Conservation (phyloP, 768 basidiomycete species). For the Hemileccinum rubropunctum region DNA sequence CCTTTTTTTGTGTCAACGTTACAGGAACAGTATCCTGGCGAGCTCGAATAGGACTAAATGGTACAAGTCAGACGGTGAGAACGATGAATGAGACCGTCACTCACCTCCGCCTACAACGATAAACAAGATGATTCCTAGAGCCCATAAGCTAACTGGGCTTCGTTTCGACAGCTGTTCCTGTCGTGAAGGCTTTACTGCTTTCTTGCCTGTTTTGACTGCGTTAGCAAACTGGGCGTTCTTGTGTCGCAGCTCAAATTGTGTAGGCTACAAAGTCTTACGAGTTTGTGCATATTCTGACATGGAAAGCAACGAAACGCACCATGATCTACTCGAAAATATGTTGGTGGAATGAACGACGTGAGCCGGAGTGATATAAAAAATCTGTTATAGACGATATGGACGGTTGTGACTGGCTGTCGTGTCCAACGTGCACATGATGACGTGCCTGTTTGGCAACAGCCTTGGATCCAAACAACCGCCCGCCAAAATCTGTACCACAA, state of each 20-base stretch:
- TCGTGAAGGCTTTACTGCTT: constrained; percentile 66
- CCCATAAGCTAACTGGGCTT: constrained; percentile 75
- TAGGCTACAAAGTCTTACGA: constrained; percentile 48
- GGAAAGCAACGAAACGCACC: constrained; percentile 23
- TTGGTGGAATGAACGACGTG: constrained; percentile 31
- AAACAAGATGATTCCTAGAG: constrained; percentile 69
- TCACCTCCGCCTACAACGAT: constrained; percentile 79
- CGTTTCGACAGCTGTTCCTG: constrained; percentile 68
- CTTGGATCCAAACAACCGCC: constrained; percentile 30
- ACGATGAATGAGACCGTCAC: constrained; percentile 25
- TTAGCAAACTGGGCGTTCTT: constrained; percentile 80
- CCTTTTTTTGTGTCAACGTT: constrained; percentile 5
- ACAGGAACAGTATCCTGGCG: constrained; percentile 63
- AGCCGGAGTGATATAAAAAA: background rate
- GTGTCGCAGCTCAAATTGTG: constrained; percentile 78
- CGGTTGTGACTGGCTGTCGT: background rate
- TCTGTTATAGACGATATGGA: background rate
- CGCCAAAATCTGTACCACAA: background rate
- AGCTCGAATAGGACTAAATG: constrained; percentile 71
- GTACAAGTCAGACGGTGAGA: constrained; percentile 8
- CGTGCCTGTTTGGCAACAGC: constrained; percentile 26
- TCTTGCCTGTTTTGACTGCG: constrained; percentile 72
- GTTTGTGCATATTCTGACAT: background rate
- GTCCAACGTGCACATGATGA: constrained; percentile 17
- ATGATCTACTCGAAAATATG: constrained; percentile 16